Evolutionary conservation across 768 basidiomycete genomes (phyloP).

Genomic region (Tylopilus balloui): DNA sequence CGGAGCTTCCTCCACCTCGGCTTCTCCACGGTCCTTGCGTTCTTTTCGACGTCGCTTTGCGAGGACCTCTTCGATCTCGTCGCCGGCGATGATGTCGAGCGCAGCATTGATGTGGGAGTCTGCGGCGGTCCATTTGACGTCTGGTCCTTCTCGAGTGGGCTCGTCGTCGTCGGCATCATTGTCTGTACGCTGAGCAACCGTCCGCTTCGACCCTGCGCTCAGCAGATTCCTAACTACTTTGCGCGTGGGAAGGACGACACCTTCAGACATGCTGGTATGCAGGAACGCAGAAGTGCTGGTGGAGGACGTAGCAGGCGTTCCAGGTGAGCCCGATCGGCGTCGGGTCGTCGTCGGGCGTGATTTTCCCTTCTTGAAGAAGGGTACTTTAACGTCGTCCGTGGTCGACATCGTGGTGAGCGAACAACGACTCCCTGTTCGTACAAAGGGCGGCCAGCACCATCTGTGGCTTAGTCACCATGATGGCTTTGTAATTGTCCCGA

Average conservation of each 20-base stretch:
- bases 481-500: slow-evolving; percentile 5
- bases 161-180: slow-evolving; percentile 47
- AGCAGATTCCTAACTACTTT: slow-evolving; percentile 67
- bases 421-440: background rate
- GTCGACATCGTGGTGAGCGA: slow-evolving; percentile 29
- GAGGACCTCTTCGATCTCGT: slow-evolving; percentile 73
- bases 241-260: slow-evolving; percentile 76
- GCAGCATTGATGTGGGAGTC: slow-evolving; percentile 72
- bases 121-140: slow-evolving; percentile 73
- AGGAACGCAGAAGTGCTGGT: slow-evolving; percentile 25
- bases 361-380: slow-evolving; percentile 88
- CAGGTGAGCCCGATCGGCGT: slow-evolving; percentile 61
- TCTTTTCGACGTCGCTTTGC: slow-evolving; percentile 64
- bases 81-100: slow-evolving; percentile 76
- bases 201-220: slow-evolving; percentile 70
- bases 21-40: slow-evolving; percentile 45
- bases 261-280: slow-evolving; percentile 40
- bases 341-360: slow-evolving; percentile 72
- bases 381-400: slow-evolving; percentile 48
- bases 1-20: slow-evolving; percentile 51
- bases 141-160: slow-evolving; percentile 42
- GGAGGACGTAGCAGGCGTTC: slow-evolving; percentile 35
- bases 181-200: slow-evolving; percentile 44
- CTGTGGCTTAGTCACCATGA: slow-evolving; percentile 20
- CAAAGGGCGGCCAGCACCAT: too few relatives aligned